Percentiles rank a stretch among this genome's conserved stretches.
These are phyloP conservation scores for Rhodotorula babjevae DNA, from an alignment of 768 basidiomycete species.

Conservation along the genomic window DNA sequence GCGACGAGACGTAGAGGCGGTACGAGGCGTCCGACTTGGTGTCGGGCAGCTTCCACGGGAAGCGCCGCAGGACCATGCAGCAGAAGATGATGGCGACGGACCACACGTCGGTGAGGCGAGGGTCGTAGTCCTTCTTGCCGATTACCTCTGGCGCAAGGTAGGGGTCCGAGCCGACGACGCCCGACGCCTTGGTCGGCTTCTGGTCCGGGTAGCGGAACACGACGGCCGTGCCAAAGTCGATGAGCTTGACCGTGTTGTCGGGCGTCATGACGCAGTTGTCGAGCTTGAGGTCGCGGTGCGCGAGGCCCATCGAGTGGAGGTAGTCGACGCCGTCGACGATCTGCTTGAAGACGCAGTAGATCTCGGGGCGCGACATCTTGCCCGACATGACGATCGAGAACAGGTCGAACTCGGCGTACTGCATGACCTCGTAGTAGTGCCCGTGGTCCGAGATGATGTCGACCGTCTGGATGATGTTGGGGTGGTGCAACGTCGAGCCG, in stretches of 20 bases:
- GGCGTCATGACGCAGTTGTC: constrained; percentile 99
- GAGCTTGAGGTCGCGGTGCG: constrained; percentile 96
- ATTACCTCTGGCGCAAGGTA: constrained; percentile 98
- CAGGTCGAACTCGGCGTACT: constrained; percentile 96
- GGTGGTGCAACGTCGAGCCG: constrained; percentile 75
- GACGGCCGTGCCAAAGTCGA: constrained; percentile 99
- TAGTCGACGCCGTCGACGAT: constrained; percentile 98
- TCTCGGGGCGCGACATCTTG: constrained; percentile 96
- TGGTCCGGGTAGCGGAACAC: constrained; percentile 97
- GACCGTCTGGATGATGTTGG: constrained; percentile 94
- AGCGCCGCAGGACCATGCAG: constrained; percentile 95
- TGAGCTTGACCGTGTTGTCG: constrained; percentile 91
- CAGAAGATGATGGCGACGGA: constrained; percentile 96
- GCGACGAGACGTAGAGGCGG: constrained; percentile 82
- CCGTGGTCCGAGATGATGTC: constrained; percentile 98
- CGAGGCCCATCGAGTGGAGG: constrained; percentile 92
- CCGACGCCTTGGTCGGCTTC: constrained; percentile 67
- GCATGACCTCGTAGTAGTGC: constrained; percentile 99
- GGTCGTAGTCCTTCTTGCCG: constrained; percentile 73
- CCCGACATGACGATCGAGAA: constrained; percentile 99
- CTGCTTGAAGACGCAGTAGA: constrained; percentile 98
- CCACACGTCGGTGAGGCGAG: constrained; percentile 97
- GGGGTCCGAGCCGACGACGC: constrained; percentile 93
- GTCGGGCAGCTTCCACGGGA: constrained; percentile 99
- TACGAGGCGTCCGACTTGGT: constrained; percentile 86